phyloP scores from a whole-genome alignment of 768 basidiomycete species.

The Mycena filopes region DNA sequence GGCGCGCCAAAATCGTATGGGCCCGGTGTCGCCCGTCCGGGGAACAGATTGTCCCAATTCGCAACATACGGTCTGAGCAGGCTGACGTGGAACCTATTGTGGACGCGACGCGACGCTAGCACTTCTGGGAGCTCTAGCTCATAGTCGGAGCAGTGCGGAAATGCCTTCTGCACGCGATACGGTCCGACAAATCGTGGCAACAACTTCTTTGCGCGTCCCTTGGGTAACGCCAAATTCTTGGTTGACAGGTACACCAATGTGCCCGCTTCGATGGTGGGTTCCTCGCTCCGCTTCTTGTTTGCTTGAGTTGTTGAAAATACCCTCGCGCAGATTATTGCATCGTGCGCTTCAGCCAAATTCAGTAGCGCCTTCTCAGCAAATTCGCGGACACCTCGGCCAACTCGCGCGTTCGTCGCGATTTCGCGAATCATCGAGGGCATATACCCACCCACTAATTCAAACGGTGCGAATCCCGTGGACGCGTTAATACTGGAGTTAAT shows the following conservation, averaged over 20 bases:
- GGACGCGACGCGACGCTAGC: too few relatives aligned
- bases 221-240: slow-evolving; percentile 47
- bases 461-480: slow-evolving; percentile 49
- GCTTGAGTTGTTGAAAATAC: slow-evolving; percentile 44
- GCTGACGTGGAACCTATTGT: neutral
- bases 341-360: slow-evolving; percentile 45
- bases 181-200: slow-evolving; percentile 52
- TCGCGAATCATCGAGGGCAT: slow-evolving; percentile 38
- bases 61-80: slow-evolving; percentile 41
- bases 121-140: too few relatives aligned
- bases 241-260: slow-evolving; percentile 49
- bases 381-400: slow-evolving; percentile 34
- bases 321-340: slow-evolving; percentile 47
- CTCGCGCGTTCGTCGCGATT: neutral
- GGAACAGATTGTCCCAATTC: slow-evolving; percentile 49
- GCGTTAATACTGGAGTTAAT: slow-evolving; percentile 41
- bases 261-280: slow-evolving; percentile 33
- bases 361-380: slow-evolving; percentile 39
- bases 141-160: slow-evolving; percentile 10
- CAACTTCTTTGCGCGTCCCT: slow-evolving; percentile 47
- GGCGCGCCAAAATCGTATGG: slow-evolving; percentile 50
- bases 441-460: slow-evolving; percentile 41
- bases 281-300: slow-evolving; percentile 36
- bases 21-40: slow-evolving; percentile 36
- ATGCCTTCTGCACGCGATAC: slow-evolving; percentile 39